Conservation (phyloP, 2,329 filamentous ascomycete species). For the Davidsoniella australis region DNA sequence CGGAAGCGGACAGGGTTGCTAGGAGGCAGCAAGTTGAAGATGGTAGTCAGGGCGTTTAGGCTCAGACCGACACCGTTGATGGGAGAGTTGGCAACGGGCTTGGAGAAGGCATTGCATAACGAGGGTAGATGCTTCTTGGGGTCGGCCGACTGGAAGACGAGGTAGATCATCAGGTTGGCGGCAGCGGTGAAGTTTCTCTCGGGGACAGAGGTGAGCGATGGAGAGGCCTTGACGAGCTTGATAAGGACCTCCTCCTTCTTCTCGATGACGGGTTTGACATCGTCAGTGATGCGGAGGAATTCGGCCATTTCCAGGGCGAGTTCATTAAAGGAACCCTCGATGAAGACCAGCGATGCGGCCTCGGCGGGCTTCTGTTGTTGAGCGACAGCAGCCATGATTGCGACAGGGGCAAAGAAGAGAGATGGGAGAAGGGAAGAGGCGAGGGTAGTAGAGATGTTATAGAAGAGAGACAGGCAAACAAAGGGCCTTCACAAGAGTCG, state of each 20-base stretch:
- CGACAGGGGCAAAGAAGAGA: constrained; percentile 7
- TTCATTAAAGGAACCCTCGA: constrained; percentile 90
- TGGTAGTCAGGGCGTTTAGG: constrained; percentile 77
- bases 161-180: constrained; percentile 92
- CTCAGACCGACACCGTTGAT: constrained; percentile 72
- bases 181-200: constrained; percentile 95
- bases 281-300: constrained; percentile 73
- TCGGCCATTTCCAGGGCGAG: constrained; percentile 87
- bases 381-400: constrained; percentile 19
- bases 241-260: constrained; percentile 69
- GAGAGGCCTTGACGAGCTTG: constrained; percentile 70
- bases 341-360: constrained; percentile 40
- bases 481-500: background rate
- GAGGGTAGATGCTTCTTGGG: constrained; percentile 71
- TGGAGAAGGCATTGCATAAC: constrained; percentile 77
- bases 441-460: background rate
- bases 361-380: constrained; percentile 22
- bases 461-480: background rate
- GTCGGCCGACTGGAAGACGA: constrained; percentile 72
- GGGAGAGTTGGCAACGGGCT: constrained; percentile 73
- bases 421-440: background rate
- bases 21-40: constrained; percentile 82
- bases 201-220: constrained; percentile 63
- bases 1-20: constrained; percentile 70
- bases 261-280: constrained; percentile 56